Percentiles rank a stretch among this genome's conserved stretches.
Conservation (phyloP, 306 rosid species). For the Rosa multiflora region DNA sequence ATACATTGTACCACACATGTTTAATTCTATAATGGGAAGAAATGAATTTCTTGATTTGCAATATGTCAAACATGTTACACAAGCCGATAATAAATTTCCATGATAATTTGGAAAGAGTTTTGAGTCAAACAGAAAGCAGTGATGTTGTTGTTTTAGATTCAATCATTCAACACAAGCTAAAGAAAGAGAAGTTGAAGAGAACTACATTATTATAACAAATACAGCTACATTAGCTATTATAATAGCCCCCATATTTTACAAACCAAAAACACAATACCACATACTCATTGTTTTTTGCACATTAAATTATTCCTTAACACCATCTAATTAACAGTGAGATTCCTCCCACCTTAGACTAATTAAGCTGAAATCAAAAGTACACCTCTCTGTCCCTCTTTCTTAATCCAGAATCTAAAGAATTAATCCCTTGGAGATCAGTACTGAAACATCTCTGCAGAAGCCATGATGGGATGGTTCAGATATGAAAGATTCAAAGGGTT, state of each 20-base stretch:
- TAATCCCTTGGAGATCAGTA: slow-evolving; percentile 29
- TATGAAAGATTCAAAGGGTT: slow-evolving; percentile 44
- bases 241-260: slow-evolving; percentile 37
- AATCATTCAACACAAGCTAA: not conserved
- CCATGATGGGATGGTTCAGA: slow-evolving; percentile 66
- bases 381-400: slow-evolving; percentile 13
- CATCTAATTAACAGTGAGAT: slow-evolving; percentile 18
- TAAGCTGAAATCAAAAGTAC: slow-evolving; percentile 3
- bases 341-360: slow-evolving; percentile 8
- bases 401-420: not conserved
- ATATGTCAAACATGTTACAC: slow-evolving; percentile 10
- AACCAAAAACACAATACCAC: slow-evolving; percentile 22
- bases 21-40: not conserved
- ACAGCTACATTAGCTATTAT: slow-evolving; percentile 15
- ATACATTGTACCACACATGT: not conserved
- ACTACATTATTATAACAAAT: slow-evolving; percentile 22
- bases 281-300: not conserved
- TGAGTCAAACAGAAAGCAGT: not conserved
- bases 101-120: not conserved
- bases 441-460: slow-evolving; percentile 55
- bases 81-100: not conserved
- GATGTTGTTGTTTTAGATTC: not conserved
- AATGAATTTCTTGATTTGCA: not conserved
- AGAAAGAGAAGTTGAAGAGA: not conserved
- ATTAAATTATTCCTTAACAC: slow-evolving; percentile 45